Evolutionary conservation across 257 asterid species (phyloP).

Genomic region (Solanum clarkiae): DNA sequence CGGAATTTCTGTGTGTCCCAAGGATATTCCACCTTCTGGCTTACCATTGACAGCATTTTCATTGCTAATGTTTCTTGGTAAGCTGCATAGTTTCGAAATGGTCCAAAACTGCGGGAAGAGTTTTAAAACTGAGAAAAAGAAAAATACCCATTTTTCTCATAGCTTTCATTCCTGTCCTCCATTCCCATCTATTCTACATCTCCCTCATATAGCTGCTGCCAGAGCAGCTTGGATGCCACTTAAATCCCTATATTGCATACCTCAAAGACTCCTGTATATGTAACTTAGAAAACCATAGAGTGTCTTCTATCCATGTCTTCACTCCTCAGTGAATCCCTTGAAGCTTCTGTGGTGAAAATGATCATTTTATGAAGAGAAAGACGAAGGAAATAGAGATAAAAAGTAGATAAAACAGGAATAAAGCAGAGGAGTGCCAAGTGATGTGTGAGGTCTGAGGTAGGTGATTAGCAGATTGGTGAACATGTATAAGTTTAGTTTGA

Average conservation of each 20-base stretch:
- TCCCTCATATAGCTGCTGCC: not conserved
- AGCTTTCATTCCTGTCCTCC: not conserved
- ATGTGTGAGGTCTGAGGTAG: not conserved
- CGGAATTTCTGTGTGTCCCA: no score
- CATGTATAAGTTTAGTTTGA: not conserved
- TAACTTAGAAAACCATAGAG: not conserved
- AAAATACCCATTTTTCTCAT: not conserved
- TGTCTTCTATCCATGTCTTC: not conserved
- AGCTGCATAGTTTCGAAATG: not conserved
- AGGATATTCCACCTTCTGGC: not conserved
- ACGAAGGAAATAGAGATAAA: not conserved
- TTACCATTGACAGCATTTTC: not conserved
- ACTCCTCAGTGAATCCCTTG: not conserved
- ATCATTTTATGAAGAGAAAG: not conserved
- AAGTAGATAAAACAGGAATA: not conserved
- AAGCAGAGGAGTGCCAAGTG: not conserved
- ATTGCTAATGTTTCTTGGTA: not conserved
- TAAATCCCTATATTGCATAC: not conserved
- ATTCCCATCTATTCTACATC: not conserved
- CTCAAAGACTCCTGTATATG: not conserved
- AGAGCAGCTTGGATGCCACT: not conserved
- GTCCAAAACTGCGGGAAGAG: not conserved
- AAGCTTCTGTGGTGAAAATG: not conserved
- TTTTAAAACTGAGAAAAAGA: not conserved
- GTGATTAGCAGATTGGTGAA: not conserved